phyloP scores from a whole-genome alignment of 345 rosid genomes.

The Salix arbutifolia region DNA sequence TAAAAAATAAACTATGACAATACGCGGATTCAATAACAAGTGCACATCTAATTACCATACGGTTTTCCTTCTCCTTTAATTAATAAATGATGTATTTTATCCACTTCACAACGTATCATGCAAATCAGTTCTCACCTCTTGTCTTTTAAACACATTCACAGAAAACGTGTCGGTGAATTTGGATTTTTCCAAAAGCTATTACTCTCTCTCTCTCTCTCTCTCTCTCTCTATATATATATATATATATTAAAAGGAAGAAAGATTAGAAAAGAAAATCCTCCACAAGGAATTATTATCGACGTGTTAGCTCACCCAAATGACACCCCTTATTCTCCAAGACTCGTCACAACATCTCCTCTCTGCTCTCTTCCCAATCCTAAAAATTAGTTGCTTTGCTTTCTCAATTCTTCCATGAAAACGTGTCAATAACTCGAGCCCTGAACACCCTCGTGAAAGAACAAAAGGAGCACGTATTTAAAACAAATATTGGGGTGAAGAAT shows the following conservation, averaged over 20 bases:
- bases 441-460: not conserved
- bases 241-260: too few species aligned
- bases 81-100: not conserved
- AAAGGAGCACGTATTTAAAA: too few species aligned
- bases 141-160: constrained; percentile 16
- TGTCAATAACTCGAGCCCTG: not conserved
- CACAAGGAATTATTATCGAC: constrained; percentile 15
- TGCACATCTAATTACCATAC: too few species aligned
- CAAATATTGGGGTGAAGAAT: not conserved
- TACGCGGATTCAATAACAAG: too few species aligned
- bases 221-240: too few species aligned
- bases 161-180: constrained; percentile 79
- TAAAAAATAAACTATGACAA: too few species aligned
- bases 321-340: constrained; percentile 1
- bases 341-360: not conserved
- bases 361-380: constrained; percentile 5
- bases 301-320: constrained; percentile 36
- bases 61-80: too few species aligned
- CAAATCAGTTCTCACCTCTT: not conserved
- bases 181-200: constrained; percentile 19
- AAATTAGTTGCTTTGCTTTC: not conserved
- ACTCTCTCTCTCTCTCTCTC: too few species aligned
- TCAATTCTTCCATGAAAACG: not conserved
- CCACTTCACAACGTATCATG: not conserved
- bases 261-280: not conserved